Evolutionary conservation across 2,329 filamentous ascomycete genomes (phyloP), one percentile per base, ranked within the genome.

Genomic region (Xylariales sp.): DNA sequence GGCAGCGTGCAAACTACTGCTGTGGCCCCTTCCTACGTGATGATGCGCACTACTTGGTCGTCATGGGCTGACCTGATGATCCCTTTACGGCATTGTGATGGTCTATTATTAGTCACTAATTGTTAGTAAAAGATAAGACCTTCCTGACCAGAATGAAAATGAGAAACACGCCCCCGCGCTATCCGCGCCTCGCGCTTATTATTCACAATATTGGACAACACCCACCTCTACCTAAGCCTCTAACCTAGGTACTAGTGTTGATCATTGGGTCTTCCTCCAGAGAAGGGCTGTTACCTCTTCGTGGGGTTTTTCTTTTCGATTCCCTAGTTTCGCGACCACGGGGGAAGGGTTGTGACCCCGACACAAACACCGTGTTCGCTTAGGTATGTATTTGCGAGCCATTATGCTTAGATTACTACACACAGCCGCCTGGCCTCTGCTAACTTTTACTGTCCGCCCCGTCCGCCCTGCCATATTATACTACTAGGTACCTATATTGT

Each of bases 51-150:
- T 52, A 52, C 46, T 23, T 23, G 28, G 12, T 34, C 10, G 49
- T 36, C 41, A 39, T 39, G 60, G 49, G 61, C 62, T 62, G 46
- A 50, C 62, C 57, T 59, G 53, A 56, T 54, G 62, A 62, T 62
- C 57, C 52, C 45, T 49, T 45, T 57, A 45, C 62, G 52, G 41
- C 23, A 60, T 34, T 28, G 36, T 67, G 53, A 45, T 60, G 34
- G 56, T 68, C 65, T 68, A 68, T 68, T 65, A 68, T 68, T 68
- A 68, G 65, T 68, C 43, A 59, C 60, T 50, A 14, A 3, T 48
- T 32, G 49, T 41, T 45, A 45, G 55, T 39, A 5, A n/a, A 36
- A 52, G 54, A 59, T 48, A 48, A 64, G 52, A 34, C 49, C n/a
- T 34, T 43, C 18, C 63, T 52, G 58, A 43, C 50, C 32, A 49